These are phyloP conservation scores for Pythium coloratum DNA, from an alignment of 352 stramenopile genomes.

Conservation along the genomic window DNA sequence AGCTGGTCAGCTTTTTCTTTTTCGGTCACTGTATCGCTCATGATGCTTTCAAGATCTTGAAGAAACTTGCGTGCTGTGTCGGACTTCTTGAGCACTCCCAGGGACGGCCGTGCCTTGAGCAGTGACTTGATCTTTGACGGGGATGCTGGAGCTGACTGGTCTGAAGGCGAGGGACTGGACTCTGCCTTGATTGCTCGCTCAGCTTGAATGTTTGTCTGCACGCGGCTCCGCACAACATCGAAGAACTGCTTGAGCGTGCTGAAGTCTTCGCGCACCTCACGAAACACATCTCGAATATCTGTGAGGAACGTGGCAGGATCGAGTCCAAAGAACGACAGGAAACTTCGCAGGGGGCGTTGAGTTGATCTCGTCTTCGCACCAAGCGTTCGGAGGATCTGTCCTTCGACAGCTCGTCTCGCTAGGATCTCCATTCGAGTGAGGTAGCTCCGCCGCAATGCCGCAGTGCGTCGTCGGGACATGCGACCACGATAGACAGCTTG, in stretches of 20 bases:
- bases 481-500: slow-evolving; percentile 75
- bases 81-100: slow-evolving; percentile 38
- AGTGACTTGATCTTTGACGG: slow-evolving; percentile 16
- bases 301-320: slow-evolving; percentile 76
- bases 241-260: slow-evolving; percentile 63
- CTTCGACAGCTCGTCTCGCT: slow-evolving; percentile 56
- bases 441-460: slow-evolving; percentile 69
- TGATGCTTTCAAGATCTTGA: slow-evolving; percentile 58
- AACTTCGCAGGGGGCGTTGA: slow-evolving; percentile 59
- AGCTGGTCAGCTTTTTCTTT: slow-evolving; percentile 38
- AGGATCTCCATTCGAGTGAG: slow-evolving; percentile 80
- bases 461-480: slow-evolving; percentile 60
- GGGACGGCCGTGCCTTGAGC: slow-evolving; percentile 14
- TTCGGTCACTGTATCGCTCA: slow-evolving; percentile 39
- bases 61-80: slow-evolving; percentile 60
- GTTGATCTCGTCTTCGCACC: slow-evolving; percentile 58
- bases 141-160: not conserved
- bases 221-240: slow-evolving; percentile 52
- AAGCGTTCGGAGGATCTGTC: slow-evolving; percentile 54
- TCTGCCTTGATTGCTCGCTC: not conserved
- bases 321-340: slow-evolving; percentile 76
- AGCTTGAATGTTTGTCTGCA: slow-evolving; percentile 32
- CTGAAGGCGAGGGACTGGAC: not conserved
- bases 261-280: slow-evolving; percentile 75
- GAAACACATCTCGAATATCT: slow-evolving; percentile 58